Evolutionary conservation across 108 stramenopile genomes (phyloP).

Genomic region (Ochromonas danica): DNA sequence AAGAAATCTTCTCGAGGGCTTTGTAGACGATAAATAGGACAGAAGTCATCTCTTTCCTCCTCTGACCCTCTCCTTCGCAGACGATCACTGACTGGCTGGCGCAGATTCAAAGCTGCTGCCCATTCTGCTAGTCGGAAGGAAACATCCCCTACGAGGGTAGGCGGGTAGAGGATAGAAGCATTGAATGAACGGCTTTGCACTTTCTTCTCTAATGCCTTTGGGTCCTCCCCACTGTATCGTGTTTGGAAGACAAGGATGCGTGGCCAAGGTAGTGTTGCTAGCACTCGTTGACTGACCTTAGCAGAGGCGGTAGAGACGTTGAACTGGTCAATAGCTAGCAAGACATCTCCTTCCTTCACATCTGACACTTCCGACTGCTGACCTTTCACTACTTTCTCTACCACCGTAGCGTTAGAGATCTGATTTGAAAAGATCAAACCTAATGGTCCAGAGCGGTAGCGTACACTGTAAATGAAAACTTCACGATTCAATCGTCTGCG

Average conservation of each 20-base stretch:
- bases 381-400: conserved; percentile 12
- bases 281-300: background rate
- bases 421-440: conserved; percentile 5
- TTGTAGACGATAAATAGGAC: background rate
- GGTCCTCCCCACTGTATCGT: background rate
- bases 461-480: conserved; percentile 12
- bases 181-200: background rate
- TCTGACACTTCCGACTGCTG: conserved; percentile 21
- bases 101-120: background rate
- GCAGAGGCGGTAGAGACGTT: conserved; percentile 11
- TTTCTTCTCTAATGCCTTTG: background rate
- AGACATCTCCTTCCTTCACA: background rate
- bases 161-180: conserved; percentile 18
- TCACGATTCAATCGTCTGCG: background rate
- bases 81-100: background rate
- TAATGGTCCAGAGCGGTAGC: conserved; percentile 21
- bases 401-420: background rate
- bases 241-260: conserved; percentile 21
- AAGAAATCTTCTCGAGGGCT: background rate
- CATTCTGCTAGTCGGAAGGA: conserved; percentile 18
- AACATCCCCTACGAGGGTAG: background rate
- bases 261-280: conserved; percentile 18
- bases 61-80: too few species aligned
- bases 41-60: background rate
- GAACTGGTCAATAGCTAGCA: conserved; percentile 13